Evolutionary conservation across 2,329 filamentous ascomycete species (phyloP).

Genomic region (Cordyceps cicadae): DNA sequence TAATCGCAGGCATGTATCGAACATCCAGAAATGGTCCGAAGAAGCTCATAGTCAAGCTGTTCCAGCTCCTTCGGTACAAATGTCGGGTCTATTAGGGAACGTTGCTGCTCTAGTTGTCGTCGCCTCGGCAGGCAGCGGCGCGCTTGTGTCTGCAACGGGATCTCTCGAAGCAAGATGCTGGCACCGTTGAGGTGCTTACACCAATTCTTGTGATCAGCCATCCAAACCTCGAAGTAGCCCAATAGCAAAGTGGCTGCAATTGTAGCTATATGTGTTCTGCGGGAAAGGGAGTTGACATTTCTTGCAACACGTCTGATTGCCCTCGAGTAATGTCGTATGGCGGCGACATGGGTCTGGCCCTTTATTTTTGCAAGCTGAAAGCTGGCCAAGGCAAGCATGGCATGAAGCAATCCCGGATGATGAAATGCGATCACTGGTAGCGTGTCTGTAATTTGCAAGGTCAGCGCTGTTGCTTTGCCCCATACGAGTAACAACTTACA

Average conservation of each 20-base stretch:
- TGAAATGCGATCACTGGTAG: constrained; percentile 77
- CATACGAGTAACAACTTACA: constrained; percentile 33
- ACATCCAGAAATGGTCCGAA: constrained; percentile 34
- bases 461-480: not conserved
- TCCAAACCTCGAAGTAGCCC: constrained; percentile 90
- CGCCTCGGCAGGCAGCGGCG: constrained; percentile 55
- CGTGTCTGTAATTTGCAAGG: constrained; percentile 47
- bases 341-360: constrained; percentile 63
- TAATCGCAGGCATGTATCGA: constrained; percentile 30
- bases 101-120: constrained; percentile 32
- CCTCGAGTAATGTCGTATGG: constrained; percentile 86
- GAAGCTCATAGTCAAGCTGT: constrained; percentile 33
- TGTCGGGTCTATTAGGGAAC: constrained; percentile 1
- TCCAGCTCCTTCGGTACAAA: constrained; percentile 23
- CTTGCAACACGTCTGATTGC: constrained; percentile 70
- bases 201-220: constrained; percentile 92
- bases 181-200: constrained; percentile 84
- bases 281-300: constrained; percentile 60
- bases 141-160: constrained; percentile 68
- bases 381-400: constrained; percentile 79
- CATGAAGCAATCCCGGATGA: constrained; percentile 80
- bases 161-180: constrained; percentile 71
- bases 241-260: constrained; percentile 82
- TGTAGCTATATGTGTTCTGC: constrained; percentile 68
- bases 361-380: constrained; percentile 83